A percentile compares a stretch with the other conserved stretches of the same genome.
These are phyloP conservation scores for Claviceps sorghi DNA, from an alignment of 2,329 filamentous ascomycete genomes.

Conservation along the genomic window DNA sequence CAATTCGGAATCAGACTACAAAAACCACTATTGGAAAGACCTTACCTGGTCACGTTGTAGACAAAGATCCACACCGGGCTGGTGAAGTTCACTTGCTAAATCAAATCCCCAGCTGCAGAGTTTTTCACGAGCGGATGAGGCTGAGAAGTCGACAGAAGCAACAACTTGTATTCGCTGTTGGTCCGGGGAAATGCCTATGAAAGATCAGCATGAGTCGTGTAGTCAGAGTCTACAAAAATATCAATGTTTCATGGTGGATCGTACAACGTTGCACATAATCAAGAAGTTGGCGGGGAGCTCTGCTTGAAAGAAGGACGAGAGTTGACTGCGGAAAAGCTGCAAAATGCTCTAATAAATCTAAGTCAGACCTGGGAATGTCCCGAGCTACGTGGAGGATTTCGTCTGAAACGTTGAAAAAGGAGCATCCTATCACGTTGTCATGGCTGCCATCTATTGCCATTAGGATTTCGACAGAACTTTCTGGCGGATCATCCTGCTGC, in stretches of 20 bases:
- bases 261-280: conserved; percentile 6
- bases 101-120: neutral
- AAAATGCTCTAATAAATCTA: conserved; percentile 52
- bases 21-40: neutral
- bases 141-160: conserved; percentile 3
- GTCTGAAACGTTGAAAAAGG: conserved; percentile 61
- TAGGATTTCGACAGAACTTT: conserved; percentile 41
- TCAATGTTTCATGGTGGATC: neutral
- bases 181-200: neutral
- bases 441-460: conserved; percentile 67
- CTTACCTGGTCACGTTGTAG: neutral
- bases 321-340: conserved; percentile 41
- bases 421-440: conserved; percentile 62
- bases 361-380: conserved; percentile 54
- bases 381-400: conserved; percentile 62
- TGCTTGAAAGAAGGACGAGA: conserved; percentile 36
- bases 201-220: conserved; percentile 12
- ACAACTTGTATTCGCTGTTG: neutral
- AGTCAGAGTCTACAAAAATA: neutral
- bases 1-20: neutral
- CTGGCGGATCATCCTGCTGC: neutral
- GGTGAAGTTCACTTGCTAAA: neutral
- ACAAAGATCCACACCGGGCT: neutral
- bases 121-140: conserved; percentile 1
- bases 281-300: conserved; percentile 27